Evolutionary conservation across 1,284 basidiomycete species (phyloP).

Genomic region (Rhodotorula sp.): DNA sequence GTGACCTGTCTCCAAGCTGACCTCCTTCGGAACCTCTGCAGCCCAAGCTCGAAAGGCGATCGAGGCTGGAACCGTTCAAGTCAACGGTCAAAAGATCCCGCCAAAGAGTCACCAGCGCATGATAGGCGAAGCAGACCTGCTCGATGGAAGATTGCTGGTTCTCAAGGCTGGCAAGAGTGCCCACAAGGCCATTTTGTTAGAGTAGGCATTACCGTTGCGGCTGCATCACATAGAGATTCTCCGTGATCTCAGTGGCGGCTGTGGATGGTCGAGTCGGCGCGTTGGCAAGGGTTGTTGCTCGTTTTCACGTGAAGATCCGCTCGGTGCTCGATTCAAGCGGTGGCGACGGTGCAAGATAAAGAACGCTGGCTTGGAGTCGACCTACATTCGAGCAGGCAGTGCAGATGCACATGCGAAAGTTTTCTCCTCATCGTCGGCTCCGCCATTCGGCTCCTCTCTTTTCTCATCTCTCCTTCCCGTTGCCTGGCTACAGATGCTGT

Average conservation of each 20-base stretch:
- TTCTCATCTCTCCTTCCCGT: background rate
- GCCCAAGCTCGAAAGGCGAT: constrained; percentile 60
- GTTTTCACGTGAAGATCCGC: no score
- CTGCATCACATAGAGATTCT: no score
- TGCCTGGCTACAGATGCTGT: background rate
- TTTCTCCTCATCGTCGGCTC: no score
- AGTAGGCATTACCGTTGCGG: constrained; percentile 11
- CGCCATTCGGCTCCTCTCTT: no score
- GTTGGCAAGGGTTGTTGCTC: no score
- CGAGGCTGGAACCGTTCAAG: constrained; percentile 55
- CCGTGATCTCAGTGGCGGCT: no score
- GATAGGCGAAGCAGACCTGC: constrained; percentile 57
- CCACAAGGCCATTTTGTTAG: constrained; percentile 47
- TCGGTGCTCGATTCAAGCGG: no score
- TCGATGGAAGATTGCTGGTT: constrained; percentile 65
- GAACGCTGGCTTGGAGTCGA: no score
- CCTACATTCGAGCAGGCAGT: no score
- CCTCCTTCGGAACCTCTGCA: constrained; percentile 47
- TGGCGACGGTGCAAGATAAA: no score
- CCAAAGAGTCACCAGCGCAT: constrained; percentile 41
- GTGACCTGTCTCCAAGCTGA: background rate
- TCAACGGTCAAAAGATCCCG: constrained; percentile 56
- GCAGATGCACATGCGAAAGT: no score
- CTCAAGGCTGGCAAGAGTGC: constrained; percentile 74
- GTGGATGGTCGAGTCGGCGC: no score